phyloP scores from a whole-genome alignment of 352 stramenopile species.

The Thraustochytrium sp. region DNA sequence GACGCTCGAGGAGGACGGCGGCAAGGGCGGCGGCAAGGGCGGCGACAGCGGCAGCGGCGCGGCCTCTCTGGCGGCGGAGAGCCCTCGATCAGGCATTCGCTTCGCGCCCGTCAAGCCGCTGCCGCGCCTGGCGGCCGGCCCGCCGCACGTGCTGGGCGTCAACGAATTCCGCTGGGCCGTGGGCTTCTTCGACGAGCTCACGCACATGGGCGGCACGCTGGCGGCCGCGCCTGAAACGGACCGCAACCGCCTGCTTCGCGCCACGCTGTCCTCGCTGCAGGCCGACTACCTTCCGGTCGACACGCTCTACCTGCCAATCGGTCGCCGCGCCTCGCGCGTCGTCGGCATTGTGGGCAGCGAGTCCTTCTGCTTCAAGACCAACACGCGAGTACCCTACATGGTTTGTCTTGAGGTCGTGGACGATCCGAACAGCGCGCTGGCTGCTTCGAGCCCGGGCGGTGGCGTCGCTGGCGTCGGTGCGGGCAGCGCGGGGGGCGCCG shows the following conservation, averaged over 20 bases:
- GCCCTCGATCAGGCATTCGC: neutral
- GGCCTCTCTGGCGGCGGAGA: neutral
- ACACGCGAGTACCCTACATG: conserved; percentile 18
- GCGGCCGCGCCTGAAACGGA: neutral
- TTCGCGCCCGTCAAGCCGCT: conserved; percentile 17
- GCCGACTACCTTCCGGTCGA: neutral
- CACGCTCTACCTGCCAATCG: conserved; percentile 25
- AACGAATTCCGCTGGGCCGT: conserved; percentile 15
- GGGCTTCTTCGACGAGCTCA: conserved; percentile 26
- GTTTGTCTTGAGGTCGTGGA: conserved; percentile 31
- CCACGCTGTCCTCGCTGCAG: neutral
- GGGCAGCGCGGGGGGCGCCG: neutral
- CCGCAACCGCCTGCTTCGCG: neutral
- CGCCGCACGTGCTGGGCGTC: conserved; percentile 19
- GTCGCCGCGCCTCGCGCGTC: neutral
- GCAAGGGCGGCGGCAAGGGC: too few relatives aligned
- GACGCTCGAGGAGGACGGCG: neutral
- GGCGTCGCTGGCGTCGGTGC: neutral
- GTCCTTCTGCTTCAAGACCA: conserved; percentile 41
- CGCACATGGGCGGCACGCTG: conserved; percentile 4
- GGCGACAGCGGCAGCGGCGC: neutral
- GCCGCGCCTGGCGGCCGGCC: neutral
- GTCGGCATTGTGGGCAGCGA: conserved; percentile 1
- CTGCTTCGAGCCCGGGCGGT: too few relatives aligned
- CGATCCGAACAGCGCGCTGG: too few relatives aligned